phyloP scores from a whole-genome alignment of 345 rosid species.

The Geranium rotundifolium region DNA sequence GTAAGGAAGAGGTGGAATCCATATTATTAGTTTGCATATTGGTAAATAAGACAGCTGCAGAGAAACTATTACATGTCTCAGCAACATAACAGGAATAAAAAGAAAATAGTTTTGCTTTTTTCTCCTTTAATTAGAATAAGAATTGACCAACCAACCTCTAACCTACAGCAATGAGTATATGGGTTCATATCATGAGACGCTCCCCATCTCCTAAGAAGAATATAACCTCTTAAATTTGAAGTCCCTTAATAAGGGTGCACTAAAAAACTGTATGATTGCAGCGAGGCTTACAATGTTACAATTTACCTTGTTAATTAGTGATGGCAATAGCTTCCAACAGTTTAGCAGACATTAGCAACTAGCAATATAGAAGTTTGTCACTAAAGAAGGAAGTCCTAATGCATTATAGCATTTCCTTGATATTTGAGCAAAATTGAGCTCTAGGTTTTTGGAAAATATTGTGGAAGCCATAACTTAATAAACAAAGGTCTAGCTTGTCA shows the following conservation, averaged over 20 bases:
- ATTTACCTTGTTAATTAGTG: neutral
- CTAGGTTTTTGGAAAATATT: neutral
- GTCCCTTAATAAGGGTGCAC: neutral
- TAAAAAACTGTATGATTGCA: no score
- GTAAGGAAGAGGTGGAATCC: neutral
- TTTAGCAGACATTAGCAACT: neutral
- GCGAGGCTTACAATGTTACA: neutral
- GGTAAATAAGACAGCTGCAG: neutral
- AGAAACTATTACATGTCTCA: neutral
- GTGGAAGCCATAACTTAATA: neutral
- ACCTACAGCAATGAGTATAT: neutral
- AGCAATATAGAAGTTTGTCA: neutral
- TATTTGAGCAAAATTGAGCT: neutral
- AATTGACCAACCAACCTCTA: neutral
- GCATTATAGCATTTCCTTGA: neutral
- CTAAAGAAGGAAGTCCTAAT: neutral
- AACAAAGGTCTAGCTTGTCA: neutral
- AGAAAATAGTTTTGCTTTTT: no score
- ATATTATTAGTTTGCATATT: neutral
- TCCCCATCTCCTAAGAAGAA: neutral
- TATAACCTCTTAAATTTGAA: neutral
- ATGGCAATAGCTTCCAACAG: neutral
- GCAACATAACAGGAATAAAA: neutral
- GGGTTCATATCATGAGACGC: no score
- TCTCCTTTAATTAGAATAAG: no score